Conservation (phyloP, 1,284 basidiomycete genomes). For the Caloboletus inedulis region DNA sequence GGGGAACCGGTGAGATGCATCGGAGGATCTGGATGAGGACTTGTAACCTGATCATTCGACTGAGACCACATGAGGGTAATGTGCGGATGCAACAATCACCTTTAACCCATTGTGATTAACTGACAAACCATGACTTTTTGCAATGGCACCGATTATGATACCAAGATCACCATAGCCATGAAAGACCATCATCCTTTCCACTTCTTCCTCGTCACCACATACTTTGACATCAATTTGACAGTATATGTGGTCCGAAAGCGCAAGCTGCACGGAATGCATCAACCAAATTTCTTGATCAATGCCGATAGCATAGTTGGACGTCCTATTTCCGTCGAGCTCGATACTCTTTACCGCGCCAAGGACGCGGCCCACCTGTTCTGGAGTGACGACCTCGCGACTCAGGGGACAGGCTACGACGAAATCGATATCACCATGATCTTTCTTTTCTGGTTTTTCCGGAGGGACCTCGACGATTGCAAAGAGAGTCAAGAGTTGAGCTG, state of each 20-base stretch:
- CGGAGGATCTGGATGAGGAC: conserved; percentile 40
- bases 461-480: conserved; percentile 54
- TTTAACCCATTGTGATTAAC: conserved; percentile 55
- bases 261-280: conserved; percentile 8
- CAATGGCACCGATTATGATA: conserved; percentile 60
- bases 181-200: conserved; percentile 49
- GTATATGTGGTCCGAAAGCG: conserved; percentile 35
- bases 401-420: conserved; percentile 51
- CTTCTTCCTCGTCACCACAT: conserved; percentile 48
- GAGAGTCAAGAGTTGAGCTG: conserved; percentile 40
- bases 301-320: conserved; percentile 60
- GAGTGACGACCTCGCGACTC: conserved; percentile 29
- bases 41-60: conserved; percentile 36
- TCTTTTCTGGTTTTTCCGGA: conserved; percentile 59
- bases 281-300: conserved; percentile 33
- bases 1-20: conserved; percentile 44
- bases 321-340: conserved; percentile 48
- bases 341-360: conserved; percentile 51
- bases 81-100: conserved; percentile 37
- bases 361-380: conserved; percentile 40
- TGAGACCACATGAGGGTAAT: not conserved
- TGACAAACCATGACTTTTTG: conserved; percentile 47
- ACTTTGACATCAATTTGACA: conserved; percentile 61
- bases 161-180: conserved; percentile 66
- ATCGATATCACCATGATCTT: conserved; percentile 64